These are phyloP conservation scores for Nymphaea thermarum DNA, from an alignment of 164 flowering plant species.

Conservation along the genomic window DNA sequence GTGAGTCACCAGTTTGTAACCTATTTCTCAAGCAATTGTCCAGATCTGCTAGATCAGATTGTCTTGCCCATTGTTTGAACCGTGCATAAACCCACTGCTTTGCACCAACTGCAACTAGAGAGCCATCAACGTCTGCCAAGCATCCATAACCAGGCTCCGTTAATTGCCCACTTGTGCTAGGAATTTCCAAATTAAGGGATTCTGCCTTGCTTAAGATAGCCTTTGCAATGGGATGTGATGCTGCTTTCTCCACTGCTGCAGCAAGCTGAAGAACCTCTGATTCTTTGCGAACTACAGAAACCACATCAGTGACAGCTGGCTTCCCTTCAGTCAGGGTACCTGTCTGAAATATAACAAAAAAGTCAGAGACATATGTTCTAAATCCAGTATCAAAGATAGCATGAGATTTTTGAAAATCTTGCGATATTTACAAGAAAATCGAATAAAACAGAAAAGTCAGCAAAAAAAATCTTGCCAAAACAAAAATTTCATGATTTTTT, in stretches of 20 bases:
- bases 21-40: conserved; percentile 30
- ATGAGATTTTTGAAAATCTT: too few relatives aligned
- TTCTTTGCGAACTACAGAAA: conserved; percentile 45
- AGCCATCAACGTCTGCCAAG: conserved; percentile 84
- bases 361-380: neutral
- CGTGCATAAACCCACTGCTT: conserved; percentile 75
- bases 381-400: too few relatives aligned
- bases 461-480: too few relatives aligned
- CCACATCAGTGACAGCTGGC: conserved; percentile 70
- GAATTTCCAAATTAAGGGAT: conserved; percentile 45
- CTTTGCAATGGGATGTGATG: conserved; percentile 85
- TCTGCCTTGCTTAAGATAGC: conserved; percentile 75
- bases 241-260: conserved; percentile 96
- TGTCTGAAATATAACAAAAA: conserved; percentile 33
- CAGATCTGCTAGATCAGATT: conserved; percentile 33
- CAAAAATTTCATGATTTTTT: too few relatives aligned
- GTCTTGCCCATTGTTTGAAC: conserved; percentile 29
- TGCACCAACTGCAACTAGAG: conserved; percentile 74
- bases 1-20: conserved; percentile 21
- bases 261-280: conserved; percentile 68
- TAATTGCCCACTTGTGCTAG: conserved; percentile 69
- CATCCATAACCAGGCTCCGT: conserved; percentile 90
- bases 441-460: too few relatives aligned
- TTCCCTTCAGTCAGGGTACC: conserved; percentile 96
- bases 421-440: too few relatives aligned